These are phyloP conservation scores for Naegleria gruberi DNA, from an alignment of 208 protist genomes.

Conservation along the genomic window DNA sequence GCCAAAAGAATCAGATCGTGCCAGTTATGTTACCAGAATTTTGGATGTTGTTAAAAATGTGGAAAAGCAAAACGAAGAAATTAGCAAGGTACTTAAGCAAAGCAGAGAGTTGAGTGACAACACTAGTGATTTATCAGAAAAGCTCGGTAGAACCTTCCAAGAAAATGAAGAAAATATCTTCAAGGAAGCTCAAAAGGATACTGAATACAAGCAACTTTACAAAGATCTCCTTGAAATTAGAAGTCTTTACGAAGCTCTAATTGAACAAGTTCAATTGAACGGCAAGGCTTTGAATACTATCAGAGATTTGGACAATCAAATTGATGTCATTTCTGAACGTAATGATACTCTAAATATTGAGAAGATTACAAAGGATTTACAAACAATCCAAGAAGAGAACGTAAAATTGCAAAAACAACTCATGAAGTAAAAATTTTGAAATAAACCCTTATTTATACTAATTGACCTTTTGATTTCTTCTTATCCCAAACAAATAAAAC, in stretches of 20 bases:
- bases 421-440: not conserved
- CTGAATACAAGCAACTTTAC: not conserved
- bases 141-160: not conserved
- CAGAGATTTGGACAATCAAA: not conserved
- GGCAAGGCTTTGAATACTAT: not conserved
- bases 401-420: not conserved
- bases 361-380: not conserved
- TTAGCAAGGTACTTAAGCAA: not conserved
- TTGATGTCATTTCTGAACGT: not conserved
- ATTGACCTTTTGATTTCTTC: not conserved
- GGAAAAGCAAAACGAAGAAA: slow-evolving; percentile 17
- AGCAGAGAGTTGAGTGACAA: not conserved
- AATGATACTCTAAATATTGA: not conserved
- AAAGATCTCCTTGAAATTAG: not conserved
- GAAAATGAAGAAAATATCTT: not conserved
- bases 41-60: slow-evolving; percentile 13
- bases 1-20: not conserved
- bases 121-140: not conserved
- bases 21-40: not conserved
- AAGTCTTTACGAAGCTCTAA: not conserved
- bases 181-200: slow-evolving; percentile 4
- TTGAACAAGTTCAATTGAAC: not conserved
- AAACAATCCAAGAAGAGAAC: not conserved
- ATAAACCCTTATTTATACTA: too few species aligned
- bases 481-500: not conserved